phyloP scores from a whole-genome alignment of 2,329 filamentous ascomycete species.

The Aureobasidium leucospermi region DNA sequence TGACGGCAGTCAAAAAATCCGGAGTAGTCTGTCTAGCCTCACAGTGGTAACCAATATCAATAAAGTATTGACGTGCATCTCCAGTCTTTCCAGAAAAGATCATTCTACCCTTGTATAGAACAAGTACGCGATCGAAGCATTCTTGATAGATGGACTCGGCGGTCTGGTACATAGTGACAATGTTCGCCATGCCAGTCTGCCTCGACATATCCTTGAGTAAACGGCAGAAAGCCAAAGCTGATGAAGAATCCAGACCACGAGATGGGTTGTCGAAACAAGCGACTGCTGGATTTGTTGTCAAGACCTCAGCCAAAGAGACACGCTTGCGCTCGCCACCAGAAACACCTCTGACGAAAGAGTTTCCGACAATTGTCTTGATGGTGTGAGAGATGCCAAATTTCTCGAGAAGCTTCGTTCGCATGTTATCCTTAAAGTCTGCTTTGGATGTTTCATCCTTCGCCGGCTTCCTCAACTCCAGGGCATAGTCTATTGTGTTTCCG shows the following conservation, averaged over 20 bases:
- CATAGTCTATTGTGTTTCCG: conserved; percentile 50
- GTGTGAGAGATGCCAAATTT: conserved; percentile 61
- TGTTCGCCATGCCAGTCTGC: conserved; percentile 41
- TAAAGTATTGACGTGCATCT: conserved; percentile 57
- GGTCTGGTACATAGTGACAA: conserved; percentile 52
- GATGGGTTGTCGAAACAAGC: conserved; percentile 42
- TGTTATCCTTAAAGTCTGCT: conserved; percentile 49
- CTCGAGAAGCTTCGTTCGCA: conserved; percentile 62
- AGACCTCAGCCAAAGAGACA: conserved; percentile 52
- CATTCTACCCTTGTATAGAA: conserved; percentile 69
- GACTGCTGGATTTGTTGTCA: conserved; percentile 34
- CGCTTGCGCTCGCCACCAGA: conserved; percentile 53
- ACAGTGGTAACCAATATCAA: conserved; percentile 61
- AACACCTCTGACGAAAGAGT: conserved; percentile 55
- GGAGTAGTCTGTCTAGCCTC: conserved; percentile 60
- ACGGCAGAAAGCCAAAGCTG: conserved; percentile 52
- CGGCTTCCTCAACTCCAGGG: conserved; percentile 50
- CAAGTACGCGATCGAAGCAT: conserved; percentile 65
- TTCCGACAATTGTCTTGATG: conserved; percentile 47
- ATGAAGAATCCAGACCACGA: conserved; percentile 49
- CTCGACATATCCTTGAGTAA: conserved; percentile 45
- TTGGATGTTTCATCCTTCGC: conserved; percentile 49
- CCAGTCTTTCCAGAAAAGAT: conserved; percentile 63
- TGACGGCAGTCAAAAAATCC: conserved; percentile 67
- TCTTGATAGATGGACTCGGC: conserved; percentile 49